Evolutionary conservation across 164 flowering plant genomes (phyloP), one percentile per base, ranked within the genome.

Genomic region (Tinospora cordifolia): DNA sequence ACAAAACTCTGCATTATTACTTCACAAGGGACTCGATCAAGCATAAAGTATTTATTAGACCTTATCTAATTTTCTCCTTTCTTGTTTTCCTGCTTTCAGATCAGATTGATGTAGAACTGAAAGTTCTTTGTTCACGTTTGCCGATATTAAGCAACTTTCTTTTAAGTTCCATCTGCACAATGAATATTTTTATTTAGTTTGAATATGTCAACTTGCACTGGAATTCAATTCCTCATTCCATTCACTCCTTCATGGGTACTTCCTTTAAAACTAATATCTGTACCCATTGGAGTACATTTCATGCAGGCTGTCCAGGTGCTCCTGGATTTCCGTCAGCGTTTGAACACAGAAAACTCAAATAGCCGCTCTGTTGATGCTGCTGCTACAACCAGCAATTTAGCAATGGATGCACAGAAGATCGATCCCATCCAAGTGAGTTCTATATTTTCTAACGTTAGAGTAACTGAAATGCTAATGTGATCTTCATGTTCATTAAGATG

Each of bases 241-340:
- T 44, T 44, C 14, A 44, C 47, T 44, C 14, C 47, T 14, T 44
- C 15, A 6, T 64, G 21, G 3, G 57, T 6, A 70, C 66, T 26
- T 8, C 26, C 26, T 27, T 25, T 3, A 22, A 10, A 26, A 34
- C 17, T 49, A 9, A 17, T 6, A 51, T 30, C 54, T 12, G 19
- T n/a, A 57, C n/a, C 24, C n/a, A 27, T 51, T 64, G 41, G 47
- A 6, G 36, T 21, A 25, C 34, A 0, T 65, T 69, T 39, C 67
- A 30, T 80, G 73, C 82, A 93, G 98, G 97, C 98, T 74, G 97
- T 93, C 76, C 83, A 88, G 75, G 75, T 84, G 21, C 92, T 93
- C 75, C 64, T 88, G 76, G 83, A 79, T 68, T 71, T 82, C 47
- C 92, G 91, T 73, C 88, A 85, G 47, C 80, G 58, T 12, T 71